Conservation (phyloP, 352 stramenopile genomes). For the Globisporangium rhizosaccharum region DNA sequence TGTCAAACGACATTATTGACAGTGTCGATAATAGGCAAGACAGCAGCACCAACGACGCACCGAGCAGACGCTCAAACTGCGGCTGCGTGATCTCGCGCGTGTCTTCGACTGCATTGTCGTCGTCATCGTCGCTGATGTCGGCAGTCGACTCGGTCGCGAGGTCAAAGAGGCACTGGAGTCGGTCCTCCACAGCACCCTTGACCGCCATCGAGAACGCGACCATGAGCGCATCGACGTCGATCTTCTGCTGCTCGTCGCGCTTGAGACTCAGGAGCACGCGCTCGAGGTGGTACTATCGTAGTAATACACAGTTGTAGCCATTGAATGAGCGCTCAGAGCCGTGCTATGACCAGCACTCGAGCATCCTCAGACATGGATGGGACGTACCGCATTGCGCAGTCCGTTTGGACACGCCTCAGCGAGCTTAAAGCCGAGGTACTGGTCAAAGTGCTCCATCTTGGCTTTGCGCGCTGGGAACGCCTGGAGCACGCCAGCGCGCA, state of each 20-base stretch:
- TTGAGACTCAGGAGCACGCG: slow-evolving; percentile 65
- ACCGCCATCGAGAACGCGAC: slow-evolving; percentile 82
- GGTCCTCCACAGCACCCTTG: slow-evolving; percentile 66
- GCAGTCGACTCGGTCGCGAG: slow-evolving; percentile 38
- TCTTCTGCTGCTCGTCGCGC: slow-evolving; percentile 47
- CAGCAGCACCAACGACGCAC: slow-evolving; percentile 9
- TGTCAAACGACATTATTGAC: too few species aligned
- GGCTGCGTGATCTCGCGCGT: slow-evolving; percentile 42
- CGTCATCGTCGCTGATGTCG: slow-evolving; percentile 8
- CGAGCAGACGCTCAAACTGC: slow-evolving; percentile 55
- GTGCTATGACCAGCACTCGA: neutral
- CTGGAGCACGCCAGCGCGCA: slow-evolving; percentile 38
- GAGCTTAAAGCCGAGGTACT: slow-evolving; percentile 72
- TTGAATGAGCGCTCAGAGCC: neutral
- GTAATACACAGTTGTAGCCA: neutral
- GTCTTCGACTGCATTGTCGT: slow-evolving; percentile 24
- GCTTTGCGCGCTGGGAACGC: slow-evolving; percentile 66
- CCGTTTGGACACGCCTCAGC: slow-evolving; percentile 46
- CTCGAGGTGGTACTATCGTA: slow-evolving; percentile 61
- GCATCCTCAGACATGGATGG: neutral
- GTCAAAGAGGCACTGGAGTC: slow-evolving; percentile 67
- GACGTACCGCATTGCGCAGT: slow-evolving; percentile 49
- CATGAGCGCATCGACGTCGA: slow-evolving; percentile 62
- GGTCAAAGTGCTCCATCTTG: slow-evolving; percentile 71
- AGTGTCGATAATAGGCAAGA: too few species aligned